Percentiles rank a stretch among this genome's conserved stretches.
phyloP scores from a whole-genome alignment of 2,329 filamentous ascomycete species.

The Alternaria gansuensis region DNA sequence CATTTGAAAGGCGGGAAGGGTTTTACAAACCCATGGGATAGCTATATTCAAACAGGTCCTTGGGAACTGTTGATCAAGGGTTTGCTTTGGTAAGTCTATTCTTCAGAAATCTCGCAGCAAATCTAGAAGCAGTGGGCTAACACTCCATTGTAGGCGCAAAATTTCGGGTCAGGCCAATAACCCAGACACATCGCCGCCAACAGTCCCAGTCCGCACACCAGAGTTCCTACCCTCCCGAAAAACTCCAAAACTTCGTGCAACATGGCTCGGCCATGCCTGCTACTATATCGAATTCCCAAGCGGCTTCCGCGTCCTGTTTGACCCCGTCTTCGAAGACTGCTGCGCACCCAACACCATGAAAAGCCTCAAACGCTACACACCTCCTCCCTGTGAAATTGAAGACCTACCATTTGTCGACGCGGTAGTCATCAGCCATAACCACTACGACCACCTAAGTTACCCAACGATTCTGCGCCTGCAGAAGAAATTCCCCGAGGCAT shows the following conservation, averaged over 20 bases:
- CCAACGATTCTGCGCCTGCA: constrained; percentile 76
- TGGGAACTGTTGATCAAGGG: constrained; percentile 46
- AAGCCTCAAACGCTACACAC: constrained; percentile 80
- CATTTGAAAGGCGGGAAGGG: constrained; percentile 63
- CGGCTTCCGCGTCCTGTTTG: constrained; percentile 88
- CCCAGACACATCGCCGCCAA: constrained; percentile 71
- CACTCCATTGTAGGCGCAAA: constrained; percentile 51
- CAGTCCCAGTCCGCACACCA: constrained; percentile 72
- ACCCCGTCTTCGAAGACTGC: constrained; percentile 89
- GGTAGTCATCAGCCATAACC: constrained; percentile 83
- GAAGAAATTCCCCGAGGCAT: constrained; percentile 75
- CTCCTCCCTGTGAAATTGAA: constrained; percentile 75
- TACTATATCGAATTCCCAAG: constrained; percentile 90
- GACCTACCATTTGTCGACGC: constrained; percentile 81
- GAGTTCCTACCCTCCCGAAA: constrained; percentile 70
- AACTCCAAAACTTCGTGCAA: constrained; percentile 74
- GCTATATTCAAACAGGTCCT: constrained; percentile 55
- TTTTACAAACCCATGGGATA: constrained; percentile 67
- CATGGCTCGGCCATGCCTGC: constrained; percentile 95
- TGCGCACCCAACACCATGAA: constrained; percentile 79
- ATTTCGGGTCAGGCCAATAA: constrained; percentile 61
- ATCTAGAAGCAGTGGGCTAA: background rate
- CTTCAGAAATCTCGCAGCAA: background rate
- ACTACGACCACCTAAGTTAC: constrained; percentile 91
- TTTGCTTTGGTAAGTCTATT: constrained; percentile 52